Conservation (phyloP, 1,284 basidiomycete genomes). For the Meripilus lineatus region DNA sequence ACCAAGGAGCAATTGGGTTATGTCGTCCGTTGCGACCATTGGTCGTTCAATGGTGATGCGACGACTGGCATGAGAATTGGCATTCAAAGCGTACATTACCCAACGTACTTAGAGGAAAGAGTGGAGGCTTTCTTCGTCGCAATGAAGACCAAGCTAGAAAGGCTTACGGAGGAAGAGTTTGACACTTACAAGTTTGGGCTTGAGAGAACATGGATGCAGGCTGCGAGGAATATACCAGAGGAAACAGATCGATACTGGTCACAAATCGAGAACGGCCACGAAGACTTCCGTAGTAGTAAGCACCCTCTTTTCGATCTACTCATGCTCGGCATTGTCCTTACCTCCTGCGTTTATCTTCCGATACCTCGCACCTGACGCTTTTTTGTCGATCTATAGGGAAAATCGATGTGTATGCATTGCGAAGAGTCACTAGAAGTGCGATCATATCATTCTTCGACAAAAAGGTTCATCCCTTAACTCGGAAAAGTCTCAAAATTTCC, state of each 20-base stretch:
- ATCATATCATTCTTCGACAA: constrained; percentile 72
- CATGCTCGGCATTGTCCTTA: background rate
- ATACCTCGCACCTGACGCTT: constrained; percentile 13
- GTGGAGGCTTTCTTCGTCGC: constrained; percentile 83
- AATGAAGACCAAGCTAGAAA: constrained; percentile 45
- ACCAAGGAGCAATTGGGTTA: constrained; percentile 98
- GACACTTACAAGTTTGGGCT: constrained; percentile 50
- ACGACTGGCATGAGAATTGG: constrained; percentile 82
- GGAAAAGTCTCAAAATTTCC: constrained; percentile 73
- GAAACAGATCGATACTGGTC: constrained; percentile 64
- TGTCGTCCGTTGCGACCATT: constrained; percentile 62
- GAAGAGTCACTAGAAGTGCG: constrained; percentile 70
- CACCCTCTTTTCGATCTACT: constrained; percentile 12
- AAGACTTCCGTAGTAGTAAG: constrained; percentile 71
- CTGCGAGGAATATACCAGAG: constrained; percentile 65
- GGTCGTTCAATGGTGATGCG: constrained; percentile 54
- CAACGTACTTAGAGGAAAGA: constrained; percentile 83
- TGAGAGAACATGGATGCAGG: constrained; percentile 67
- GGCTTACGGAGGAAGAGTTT: constrained; percentile 52
- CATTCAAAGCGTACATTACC: constrained; percentile 85
- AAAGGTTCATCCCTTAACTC: constrained; percentile 68
- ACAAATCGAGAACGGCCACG: constrained; percentile 72
- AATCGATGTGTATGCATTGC: constrained; percentile 63
- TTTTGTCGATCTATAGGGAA: constrained; percentile 38
- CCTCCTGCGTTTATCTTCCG: constrained; percentile 25